phyloP scores from a whole-genome alignment of 495 filamentous ascomycete species.

The Staphylotrichum longicolle region DNA sequence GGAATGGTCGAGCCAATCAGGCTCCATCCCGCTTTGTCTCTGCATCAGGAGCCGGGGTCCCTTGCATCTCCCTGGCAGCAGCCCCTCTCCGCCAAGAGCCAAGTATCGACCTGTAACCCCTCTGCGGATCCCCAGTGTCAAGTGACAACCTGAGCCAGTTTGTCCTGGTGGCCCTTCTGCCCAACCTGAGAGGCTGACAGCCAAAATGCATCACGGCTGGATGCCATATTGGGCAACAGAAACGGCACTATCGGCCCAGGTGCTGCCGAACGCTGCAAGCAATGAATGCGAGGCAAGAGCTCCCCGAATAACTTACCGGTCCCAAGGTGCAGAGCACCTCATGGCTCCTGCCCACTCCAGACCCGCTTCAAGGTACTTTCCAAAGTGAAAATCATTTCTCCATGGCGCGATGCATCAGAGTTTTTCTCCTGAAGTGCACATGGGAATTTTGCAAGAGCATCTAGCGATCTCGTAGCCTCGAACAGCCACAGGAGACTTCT shows the following conservation, averaged over 20 bases:
- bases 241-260: conserved; percentile 1
- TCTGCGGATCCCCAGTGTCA: conserved; percentile 32
- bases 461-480: neutral
- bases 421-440: neutral
- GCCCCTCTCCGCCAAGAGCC: conserved; percentile 17
- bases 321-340: no score
- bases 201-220: neutral
- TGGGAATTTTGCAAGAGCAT: neutral
- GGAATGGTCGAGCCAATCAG: conserved; percentile 38
- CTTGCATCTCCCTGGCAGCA: conserved; percentile 9
- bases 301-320: no score
- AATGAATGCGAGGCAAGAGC: conserved; percentile 3
- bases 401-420: neutral
- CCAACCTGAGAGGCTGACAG: neutral
- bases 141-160: conserved; percentile 23
- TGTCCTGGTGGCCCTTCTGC: neutral
- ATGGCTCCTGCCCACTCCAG: no score
- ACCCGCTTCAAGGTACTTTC: no score
- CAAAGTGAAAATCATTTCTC: no score
- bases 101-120: conserved; percentile 32
- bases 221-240: neutral
- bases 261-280: neutral
- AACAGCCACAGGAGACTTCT: conserved; percentile 16
- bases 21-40: conserved; percentile 20
- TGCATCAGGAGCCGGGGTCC: conserved; percentile 26